Percentiles rank a stretch among this genome's conserved stretches.
phyloP scores from a whole-genome alignment of 2,329 filamentous ascomycete genomes.

The Teratosphaeria viscida region DNA sequence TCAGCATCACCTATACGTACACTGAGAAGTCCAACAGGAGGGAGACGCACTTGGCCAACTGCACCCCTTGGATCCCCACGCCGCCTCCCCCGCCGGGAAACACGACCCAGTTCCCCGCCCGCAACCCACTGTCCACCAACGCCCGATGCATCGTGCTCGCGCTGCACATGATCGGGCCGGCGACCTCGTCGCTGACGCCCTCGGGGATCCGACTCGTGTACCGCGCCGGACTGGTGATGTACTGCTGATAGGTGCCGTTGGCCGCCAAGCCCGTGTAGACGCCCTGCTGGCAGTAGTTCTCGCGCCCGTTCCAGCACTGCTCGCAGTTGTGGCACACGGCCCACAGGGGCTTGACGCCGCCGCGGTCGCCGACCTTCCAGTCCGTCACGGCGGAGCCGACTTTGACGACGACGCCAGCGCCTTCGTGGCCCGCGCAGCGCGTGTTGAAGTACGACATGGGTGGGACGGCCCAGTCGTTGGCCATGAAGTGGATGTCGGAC shows the following conservation, averaged over 20 bases:
- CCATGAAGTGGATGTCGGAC: slow-evolving; percentile 48
- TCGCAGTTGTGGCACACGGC: slow-evolving; percentile 42
- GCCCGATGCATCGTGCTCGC: slow-evolving; percentile 49
- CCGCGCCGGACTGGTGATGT: slow-evolving; percentile 44
- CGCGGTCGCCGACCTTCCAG: slow-evolving; percentile 45
- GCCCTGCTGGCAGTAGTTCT: slow-evolving; percentile 42
- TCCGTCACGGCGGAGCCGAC: slow-evolving; percentile 43
- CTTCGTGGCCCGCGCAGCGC: slow-evolving; percentile 37
- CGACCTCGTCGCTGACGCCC: slow-evolving; percentile 44
- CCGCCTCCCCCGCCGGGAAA: slow-evolving; percentile 46
- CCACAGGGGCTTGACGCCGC: slow-evolving; percentile 39
- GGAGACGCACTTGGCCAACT: slow-evolving; percentile 32
- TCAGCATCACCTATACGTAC: background rate
- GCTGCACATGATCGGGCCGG: slow-evolving; percentile 51
- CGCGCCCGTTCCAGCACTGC: slow-evolving; percentile 41
- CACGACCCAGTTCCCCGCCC: slow-evolving; percentile 44
- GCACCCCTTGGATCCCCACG: slow-evolving; percentile 49
- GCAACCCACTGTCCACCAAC: slow-evolving; percentile 41
- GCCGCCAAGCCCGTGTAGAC: slow-evolving; percentile 37
- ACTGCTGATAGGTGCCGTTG: slow-evolving; percentile 48
- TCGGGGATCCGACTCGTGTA: slow-evolving; percentile 48
- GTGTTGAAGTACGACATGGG: slow-evolving; percentile 33
- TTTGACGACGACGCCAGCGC: slow-evolving; percentile 48
- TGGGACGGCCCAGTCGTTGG: slow-evolving; percentile 41
- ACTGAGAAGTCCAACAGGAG: background rate